Evolutionary conservation across 306 rosid genomes (phyloP), one percentile per base, ranked within the genome.

Genomic region (Prunus mira): DNA sequence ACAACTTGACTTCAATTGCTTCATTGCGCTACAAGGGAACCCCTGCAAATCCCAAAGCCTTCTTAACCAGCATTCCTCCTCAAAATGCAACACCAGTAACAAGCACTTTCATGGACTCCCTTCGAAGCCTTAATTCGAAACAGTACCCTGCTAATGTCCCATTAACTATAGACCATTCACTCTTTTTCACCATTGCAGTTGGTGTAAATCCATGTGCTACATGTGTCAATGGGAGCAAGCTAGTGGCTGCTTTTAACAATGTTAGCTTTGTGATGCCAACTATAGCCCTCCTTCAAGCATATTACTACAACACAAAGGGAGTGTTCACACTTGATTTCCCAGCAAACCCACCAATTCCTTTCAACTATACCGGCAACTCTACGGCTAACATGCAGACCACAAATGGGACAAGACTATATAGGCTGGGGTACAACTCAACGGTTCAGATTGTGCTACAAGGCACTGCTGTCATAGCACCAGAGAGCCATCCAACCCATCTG

Each of bases 291-390:
- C 98, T 93, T 60, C 88, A 91, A 85, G 94, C 97, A 5, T 87
- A 93, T 84, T 88, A 93, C 80, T 76, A 70, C 27, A 79, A 85
- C 17, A 81, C 86, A 4, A 69, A 30, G 43, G 95, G 91, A 69
- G 87, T 88, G 77, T 92, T 79, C 58, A 85, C 91, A 0, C 88
- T 85, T 57, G 91, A 89, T 81, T 92, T 92, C 50, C 96, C 95
- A 0, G 81, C 83, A n/a, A 75, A 72, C 3, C 98, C 96, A 5
- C 87, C 89, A 5, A 61, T 71, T 18, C 47, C 63, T 79, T 93
- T 79, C 45, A 76, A 93, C 43, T 93, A 90, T 28, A 91, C 96
- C 1, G 95, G 96, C 0, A 69, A 38, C 27, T 80, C 91, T 46
- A 90, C 91, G 0, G 2, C 14, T 17, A 93, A 89, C 81, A 71